Conservation (phyloP, 495 filamentous ascomycete genomes). For the Staphylotrichum tortipilum region DNA sequence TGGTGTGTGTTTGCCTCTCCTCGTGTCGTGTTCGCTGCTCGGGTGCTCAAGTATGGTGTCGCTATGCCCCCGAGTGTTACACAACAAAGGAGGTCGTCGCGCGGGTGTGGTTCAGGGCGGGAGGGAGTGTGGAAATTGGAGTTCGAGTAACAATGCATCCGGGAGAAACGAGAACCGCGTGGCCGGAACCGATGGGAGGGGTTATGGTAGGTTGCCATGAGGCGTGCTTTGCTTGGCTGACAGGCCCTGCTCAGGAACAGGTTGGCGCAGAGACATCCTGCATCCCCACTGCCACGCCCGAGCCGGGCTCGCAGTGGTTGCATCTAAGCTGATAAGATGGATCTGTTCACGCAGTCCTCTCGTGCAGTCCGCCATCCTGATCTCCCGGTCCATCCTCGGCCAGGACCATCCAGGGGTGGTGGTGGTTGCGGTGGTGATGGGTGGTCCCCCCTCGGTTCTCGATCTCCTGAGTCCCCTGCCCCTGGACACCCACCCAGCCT, state of each 20-base stretch:
- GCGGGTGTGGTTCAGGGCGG: neutral
- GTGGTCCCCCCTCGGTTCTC: no score
- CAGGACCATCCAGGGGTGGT: neutral
- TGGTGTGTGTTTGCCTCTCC: neutral
- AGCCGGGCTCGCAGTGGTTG: neutral
- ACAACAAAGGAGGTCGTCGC: neutral
- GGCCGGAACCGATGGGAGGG: neutral
- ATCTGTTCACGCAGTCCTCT: neutral
- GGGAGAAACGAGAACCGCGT: constrained; percentile 1
- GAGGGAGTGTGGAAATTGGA: no score
- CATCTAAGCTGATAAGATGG: constrained; percentile 25
- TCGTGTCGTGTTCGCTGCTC: neutral
- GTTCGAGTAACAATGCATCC: neutral
- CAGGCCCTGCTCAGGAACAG: no score
- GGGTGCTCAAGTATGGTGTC: neutral
- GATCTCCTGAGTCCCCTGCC: no score
- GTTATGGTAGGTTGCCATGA: constrained; percentile 1
- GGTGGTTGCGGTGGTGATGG: no score
- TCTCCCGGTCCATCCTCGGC: no score
- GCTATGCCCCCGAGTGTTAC: neutral
- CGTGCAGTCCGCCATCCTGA: no score
- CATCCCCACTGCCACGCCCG: neutral
- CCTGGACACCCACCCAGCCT: no score
- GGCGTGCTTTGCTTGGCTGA: neutral
- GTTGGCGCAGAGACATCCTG: neutral